Evolutionary conservation across 169 alveolate genomes (phyloP), one percentile per base, ranked within the genome.

Genomic region (Cryptosporidium parvum): DNA sequence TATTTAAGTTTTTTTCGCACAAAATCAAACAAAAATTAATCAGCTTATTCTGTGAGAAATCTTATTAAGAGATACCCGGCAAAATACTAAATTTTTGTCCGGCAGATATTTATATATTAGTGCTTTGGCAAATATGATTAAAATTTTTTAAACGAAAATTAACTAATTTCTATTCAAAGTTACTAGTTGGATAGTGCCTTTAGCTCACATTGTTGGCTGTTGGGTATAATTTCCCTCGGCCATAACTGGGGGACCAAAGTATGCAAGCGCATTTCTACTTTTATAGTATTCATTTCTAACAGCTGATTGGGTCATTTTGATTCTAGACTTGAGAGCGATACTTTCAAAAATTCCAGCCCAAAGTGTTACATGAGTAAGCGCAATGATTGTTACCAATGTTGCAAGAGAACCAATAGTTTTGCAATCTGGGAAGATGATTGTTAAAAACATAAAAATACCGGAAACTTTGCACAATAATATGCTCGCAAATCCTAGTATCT

Each of bases 201-300:
- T 56, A 56, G 37, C 5, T 56, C 23, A 56, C 67, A 56, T 56
- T 0, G 67, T 56, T 56, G 67, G 59, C 56, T 72, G 69, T 52
- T 73, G 86, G 44, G 29, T 68, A 52, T 53, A 73, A 44, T 53
- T 56, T 35, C 86, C 86, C 35, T 95, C 97, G 37, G 95, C 96
- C 33, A 96, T 95, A 12, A 96, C 97, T 18, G 98, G 97, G 2
- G 98, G 98, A 7, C 98, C 98, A 75, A 96, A 96, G 92, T 96
- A 96, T 21, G 98, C 98, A 97, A 96, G 94, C 37, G 98, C 98
- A 75, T 96, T 96, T 69, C 97, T 93, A 7, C 97, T 95, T 89
- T 96, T 96, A 89, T 96, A 96, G 85, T 95, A 96, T 65, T 96
- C 98, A 91, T 96, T 96, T 23, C 98, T 86, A 93, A 96, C 93